Percentiles rank a stretch among this genome's conserved stretches.
Evolutionary conservation across 1,284 basidiomycete species (phyloP).

Genomic region (Cutaneotrichosporon cyanovorans): DNA sequence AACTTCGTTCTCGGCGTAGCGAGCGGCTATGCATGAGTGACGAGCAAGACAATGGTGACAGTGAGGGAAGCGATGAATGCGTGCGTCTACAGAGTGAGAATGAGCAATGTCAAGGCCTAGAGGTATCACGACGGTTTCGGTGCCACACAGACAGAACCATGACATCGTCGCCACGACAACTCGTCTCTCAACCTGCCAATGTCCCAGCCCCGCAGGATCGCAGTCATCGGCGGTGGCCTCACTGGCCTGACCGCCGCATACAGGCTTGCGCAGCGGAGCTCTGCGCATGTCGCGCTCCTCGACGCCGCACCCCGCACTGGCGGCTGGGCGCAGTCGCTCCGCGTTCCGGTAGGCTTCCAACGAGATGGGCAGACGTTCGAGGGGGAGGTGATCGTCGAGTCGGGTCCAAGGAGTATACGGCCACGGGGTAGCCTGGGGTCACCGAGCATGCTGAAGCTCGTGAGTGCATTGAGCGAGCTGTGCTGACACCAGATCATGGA

Average conservation of each 20-base stretch:
- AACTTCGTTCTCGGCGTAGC: too few species aligned
- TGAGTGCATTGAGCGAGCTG: conserved; percentile 44
- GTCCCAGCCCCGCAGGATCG: conserved; percentile 24
- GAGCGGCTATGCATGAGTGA: too few species aligned
- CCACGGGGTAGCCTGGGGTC: conserved; percentile 57
- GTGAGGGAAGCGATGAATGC: too few species aligned
- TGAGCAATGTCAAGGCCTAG: too few species aligned
- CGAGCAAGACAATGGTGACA: too few species aligned
- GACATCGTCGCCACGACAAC: background rate
- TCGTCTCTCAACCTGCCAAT: background rate
- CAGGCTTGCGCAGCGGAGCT: conserved; percentile 21
- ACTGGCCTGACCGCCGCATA: conserved; percentile 41
- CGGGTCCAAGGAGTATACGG: conserved; percentile 72
- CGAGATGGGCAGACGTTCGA: background rate
- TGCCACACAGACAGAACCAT: too few species aligned
- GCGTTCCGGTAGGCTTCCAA: conserved; percentile 44
- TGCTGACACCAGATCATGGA: conserved; percentile 20
- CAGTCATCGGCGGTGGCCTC: conserved; percentile 42
- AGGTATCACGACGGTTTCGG: too few species aligned
- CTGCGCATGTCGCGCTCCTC: conserved; percentile 6
- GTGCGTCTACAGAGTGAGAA: too few species aligned
- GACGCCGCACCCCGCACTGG: conserved; percentile 46
- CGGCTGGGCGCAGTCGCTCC: conserved; percentile 73
- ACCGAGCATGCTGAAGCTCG: conserved; percentile 62
- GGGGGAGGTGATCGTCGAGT: conserved; percentile 59